Evolutionary conservation across 495 filamentous ascomycete genomes (phyloP), one percentile per base, ranked within the genome.

Genomic region (Annulohypoxylon stygium): DNA sequence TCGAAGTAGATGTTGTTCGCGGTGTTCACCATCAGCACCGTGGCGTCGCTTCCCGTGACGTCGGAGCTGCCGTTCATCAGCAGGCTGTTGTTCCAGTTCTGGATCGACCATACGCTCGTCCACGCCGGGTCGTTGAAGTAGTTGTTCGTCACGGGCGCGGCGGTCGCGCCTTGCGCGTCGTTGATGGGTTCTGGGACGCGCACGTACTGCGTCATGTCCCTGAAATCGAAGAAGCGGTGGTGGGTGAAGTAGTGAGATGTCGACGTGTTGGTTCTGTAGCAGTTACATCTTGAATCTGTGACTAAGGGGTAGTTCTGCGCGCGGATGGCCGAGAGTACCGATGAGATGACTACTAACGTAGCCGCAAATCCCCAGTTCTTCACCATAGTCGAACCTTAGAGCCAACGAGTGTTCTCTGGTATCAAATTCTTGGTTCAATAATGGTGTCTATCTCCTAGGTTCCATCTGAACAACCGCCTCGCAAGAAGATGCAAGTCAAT

Each of bases 221-320:
- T 87, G 75, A 90, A 93, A 79, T 92, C 90, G 81, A 86, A 90
- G 78, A 93, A 87, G 51, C 87, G 84, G 81, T 92, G 88, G 77
- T 88, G 84, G 53, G 84, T 84, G 77, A 92, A 92, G 80, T 90
- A 90, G 34, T 85, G 85, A 37, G 80, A 57, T 16, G 77, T 78
- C 14, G 83, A 79, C 12, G 79, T 75, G 70, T 85, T 86, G 23
- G 85, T 87, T 55, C 69, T 75, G 71, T 84, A 87, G 76, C 85
- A 87, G 59, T 77, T 77, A 70, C 85, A 87, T 67, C 79, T 82
- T 16, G 78, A 78, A 69, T 84, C 82, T 9, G 79, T 80, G n/a
- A 81, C 82, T 25, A 82, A 57, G 12, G 82, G 81, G 60, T 80
- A 82, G 18, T 78, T 76, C 26, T 76, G 65, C 25, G 72, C 73